phyloP scores from a whole-genome alignment of 768 basidiomycete genomes.

The Russula ochroleuca region DNA sequence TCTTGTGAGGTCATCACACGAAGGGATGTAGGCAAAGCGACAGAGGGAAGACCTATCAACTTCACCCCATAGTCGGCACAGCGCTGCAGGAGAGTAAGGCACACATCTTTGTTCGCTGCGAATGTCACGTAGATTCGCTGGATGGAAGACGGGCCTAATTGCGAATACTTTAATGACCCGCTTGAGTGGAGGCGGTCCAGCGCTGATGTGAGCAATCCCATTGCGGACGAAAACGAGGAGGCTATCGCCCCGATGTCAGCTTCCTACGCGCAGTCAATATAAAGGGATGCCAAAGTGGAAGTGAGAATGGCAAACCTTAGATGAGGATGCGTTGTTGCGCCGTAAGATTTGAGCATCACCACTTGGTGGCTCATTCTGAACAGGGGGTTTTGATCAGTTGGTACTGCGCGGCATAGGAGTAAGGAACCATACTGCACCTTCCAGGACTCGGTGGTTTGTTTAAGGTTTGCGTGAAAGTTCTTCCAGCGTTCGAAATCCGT shows the following conservation, averaged over 20 bases:
- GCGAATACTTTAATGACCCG: background rate
- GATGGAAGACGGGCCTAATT: background rate
- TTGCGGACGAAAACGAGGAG: background rate
- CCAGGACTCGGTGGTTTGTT: background rate
- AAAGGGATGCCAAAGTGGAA: background rate
- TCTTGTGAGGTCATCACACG: background rate
- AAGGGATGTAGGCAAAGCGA: background rate
- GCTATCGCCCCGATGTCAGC: background rate
- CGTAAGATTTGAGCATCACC: background rate
- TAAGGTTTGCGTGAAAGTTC: background rate
- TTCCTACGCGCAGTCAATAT: background rate
- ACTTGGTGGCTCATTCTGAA: background rate
- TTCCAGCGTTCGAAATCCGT: conserved; percentile 3
- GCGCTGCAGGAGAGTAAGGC: background rate
- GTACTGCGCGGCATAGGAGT: background rate
- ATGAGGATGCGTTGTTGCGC: no score
- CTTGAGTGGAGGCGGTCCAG: background rate
- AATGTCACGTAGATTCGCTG: background rate
- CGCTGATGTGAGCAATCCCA: background rate
- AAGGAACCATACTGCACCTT: background rate
- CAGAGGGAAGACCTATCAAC: background rate
- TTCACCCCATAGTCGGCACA: background rate
- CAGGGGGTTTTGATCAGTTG: background rate
- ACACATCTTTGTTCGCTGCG: background rate
- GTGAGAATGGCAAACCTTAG: background rate